A percentile compares a stretch with the other conserved stretches of the same genome.
Conservation (phyloP, 2,329 filamentous ascomycete genomes). For the Samsoniella hepiali region DNA sequence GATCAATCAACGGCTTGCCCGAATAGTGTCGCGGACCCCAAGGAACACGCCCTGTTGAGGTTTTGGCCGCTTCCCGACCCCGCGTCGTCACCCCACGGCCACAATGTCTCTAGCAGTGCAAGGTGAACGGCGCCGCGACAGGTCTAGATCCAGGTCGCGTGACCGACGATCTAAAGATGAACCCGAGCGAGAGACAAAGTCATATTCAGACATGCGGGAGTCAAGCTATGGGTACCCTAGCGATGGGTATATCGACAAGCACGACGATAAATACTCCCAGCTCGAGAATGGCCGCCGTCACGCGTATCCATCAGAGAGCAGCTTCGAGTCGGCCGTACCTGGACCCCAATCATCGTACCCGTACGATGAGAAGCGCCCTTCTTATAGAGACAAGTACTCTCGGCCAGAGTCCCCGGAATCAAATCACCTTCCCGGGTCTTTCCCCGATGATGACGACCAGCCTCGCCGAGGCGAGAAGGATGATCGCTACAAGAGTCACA, state of each 20-base stretch:
- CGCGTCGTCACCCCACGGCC: background rate
- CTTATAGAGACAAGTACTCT: slow-evolving; percentile 36
- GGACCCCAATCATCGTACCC: slow-evolving; percentile 36
- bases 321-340: slow-evolving; percentile 37
- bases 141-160: slow-evolving; percentile 46
- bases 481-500: slow-evolving; percentile 19
- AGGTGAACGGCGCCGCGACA: slow-evolving; percentile 42
- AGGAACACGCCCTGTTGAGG: too few relatives aligned
- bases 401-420: slow-evolving; percentile 34
- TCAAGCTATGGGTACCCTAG: slow-evolving; percentile 41
- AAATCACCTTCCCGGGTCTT: slow-evolving; percentile 32
- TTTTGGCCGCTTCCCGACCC: background rate
- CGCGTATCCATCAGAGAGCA: slow-evolving; percentile 40
- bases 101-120: slow-evolving; percentile 53
- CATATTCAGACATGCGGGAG: slow-evolving; percentile 41
- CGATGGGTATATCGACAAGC: slow-evolving; percentile 30
- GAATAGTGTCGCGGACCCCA: background rate
- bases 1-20: background rate
- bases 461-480: slow-evolving; percentile 20
- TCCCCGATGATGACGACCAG: slow-evolving; percentile 31
- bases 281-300: slow-evolving; percentile 32
- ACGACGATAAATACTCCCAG: slow-evolving; percentile 35
- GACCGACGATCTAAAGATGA: slow-evolving; percentile 34
- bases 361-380: slow-evolving; percentile 36
- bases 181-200: slow-evolving; percentile 29